Percentiles rank a stretch among this genome's conserved stretches.
Evolutionary conservation across 1,284 basidiomycete genomes (phyloP).

Genomic region (Apiotrichum montevideense): DNA sequence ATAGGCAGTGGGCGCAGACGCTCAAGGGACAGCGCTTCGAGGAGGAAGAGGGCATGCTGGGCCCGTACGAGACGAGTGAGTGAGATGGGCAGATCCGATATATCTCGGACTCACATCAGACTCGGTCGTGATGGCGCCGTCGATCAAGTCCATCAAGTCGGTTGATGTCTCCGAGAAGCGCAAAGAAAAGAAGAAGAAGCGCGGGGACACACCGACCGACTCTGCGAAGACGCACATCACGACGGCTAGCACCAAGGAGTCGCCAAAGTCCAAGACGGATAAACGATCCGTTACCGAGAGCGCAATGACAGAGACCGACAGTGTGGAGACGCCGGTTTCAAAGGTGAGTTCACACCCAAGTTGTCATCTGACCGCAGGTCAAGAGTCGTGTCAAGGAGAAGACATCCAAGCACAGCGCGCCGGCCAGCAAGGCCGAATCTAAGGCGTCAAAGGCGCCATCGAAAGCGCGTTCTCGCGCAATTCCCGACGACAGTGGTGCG

Average conservation of each 20-base stretch:
- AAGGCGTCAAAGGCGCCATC: not conserved
- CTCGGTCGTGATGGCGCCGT: not conserved
- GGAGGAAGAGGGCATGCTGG: constrained; percentile 36
- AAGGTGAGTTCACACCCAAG: not conserved
- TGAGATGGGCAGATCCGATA: not conserved
- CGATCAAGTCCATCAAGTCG: not conserved
- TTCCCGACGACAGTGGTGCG: not conserved
- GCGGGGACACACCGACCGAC: not conserved
- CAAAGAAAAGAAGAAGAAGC: not conserved
- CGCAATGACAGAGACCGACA: no score
- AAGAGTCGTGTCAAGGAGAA: not conserved
- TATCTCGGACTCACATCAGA: not conserved
- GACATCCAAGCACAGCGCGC: not conserved
- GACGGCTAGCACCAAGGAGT: no score
- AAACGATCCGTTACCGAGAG: no score
- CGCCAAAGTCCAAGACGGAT: no score
- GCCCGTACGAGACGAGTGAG: constrained; percentile 38
- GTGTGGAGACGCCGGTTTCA: no score
- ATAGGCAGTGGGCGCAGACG: constrained; percentile 1
- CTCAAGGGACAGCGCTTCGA: constrained; percentile 4
- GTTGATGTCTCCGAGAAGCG: not conserved
- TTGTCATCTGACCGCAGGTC: no score
- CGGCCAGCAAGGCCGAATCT: not conserved
- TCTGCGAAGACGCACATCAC: no score
- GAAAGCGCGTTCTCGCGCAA: not conserved